These are phyloP conservation scores for Cyclotella baltica DNA, from an alignment of 108 stramenopile species.

Conservation along the genomic window DNA sequence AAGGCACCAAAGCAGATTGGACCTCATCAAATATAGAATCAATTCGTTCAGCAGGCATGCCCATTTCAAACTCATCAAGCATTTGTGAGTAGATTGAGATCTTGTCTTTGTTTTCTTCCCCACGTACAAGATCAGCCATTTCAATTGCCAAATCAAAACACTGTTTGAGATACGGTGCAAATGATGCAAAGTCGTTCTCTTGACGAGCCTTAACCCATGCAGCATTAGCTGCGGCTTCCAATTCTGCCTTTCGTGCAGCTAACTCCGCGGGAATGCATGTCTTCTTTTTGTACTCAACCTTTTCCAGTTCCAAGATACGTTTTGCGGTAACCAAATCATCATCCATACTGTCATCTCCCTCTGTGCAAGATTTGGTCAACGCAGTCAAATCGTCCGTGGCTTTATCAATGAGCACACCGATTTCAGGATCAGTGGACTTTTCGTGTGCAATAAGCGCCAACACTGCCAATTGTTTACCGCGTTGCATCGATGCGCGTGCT, in stretches of 20 bases:
- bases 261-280: constrained; percentile 63
- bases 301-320: constrained; percentile 61
- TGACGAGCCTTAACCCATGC: constrained; percentile 79
- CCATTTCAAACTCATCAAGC: constrained; percentile 83
- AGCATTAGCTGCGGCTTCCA: constrained; percentile 62
- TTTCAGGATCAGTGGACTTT: constrained; percentile 58
- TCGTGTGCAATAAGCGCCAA: constrained; percentile 78
- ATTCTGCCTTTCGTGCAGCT: constrained; percentile 63
- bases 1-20: constrained; percentile 70
- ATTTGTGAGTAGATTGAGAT: constrained; percentile 70
- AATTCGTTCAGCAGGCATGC: constrained; percentile 76
- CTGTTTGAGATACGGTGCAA: constrained; percentile 56
- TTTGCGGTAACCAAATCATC: constrained; percentile 27
- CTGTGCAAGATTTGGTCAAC: background rate
- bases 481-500: constrained; percentile 39
- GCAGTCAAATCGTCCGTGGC: constrained; percentile 34
- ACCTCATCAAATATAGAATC: constrained; percentile 82
- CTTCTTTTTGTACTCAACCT: constrained; percentile 56
- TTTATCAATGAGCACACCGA: constrained; percentile 50
- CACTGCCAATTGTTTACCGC: constrained; percentile 72
- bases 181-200: constrained; percentile 65
- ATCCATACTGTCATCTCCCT: constrained; percentile 6
- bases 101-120: constrained; percentile 1
- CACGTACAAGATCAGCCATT: constrained; percentile 62
- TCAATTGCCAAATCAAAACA: constrained; percentile 71